A percentile compares a stretch with the other conserved stretches of the same genome.
phyloP scores from a whole-genome alignment of 2,329 filamentous ascomycete genomes.

The Fusarium goolgardi region DNA sequence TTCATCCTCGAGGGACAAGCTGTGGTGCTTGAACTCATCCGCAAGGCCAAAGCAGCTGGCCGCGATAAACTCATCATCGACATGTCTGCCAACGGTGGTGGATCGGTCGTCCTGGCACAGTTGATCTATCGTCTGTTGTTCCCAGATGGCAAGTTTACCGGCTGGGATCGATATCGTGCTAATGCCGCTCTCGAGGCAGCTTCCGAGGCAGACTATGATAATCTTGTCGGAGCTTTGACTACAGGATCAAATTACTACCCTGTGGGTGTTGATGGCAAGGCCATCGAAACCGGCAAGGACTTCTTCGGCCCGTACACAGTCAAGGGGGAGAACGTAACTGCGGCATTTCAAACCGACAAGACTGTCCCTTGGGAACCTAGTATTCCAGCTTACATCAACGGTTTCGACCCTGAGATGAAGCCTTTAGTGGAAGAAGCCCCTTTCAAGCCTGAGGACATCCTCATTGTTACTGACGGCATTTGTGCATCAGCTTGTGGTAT shows the following conservation, averaged over 20 bases:
- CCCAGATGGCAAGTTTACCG: constrained; percentile 35
- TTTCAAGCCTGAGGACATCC: constrained; percentile 44
- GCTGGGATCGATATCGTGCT: constrained; percentile 40
- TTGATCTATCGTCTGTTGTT: constrained; percentile 42
- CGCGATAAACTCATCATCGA: constrained; percentile 46
- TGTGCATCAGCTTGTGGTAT: constrained; percentile 44
- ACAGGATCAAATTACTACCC: constrained; percentile 27
- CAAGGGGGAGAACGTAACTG: constrained; percentile 40
- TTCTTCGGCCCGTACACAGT: constrained; percentile 41
- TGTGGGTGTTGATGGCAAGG: constrained; percentile 15
- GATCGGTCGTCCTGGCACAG: constrained; percentile 37
- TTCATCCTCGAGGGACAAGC: constrained; percentile 37
- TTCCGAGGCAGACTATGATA: constrained; percentile 34
- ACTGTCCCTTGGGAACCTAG: constrained; percentile 20
- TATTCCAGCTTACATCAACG: constrained; percentile 36
- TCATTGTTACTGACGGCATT: constrained; percentile 42
- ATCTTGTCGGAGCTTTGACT: constrained; percentile 27
- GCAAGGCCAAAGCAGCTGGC: constrained; percentile 31
- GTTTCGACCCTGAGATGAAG: constrained; percentile 30
- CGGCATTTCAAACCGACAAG: constrained; percentile 35
- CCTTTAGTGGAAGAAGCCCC: constrained; percentile 30
- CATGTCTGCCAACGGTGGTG: constrained; percentile 42
- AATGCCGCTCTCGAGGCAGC: constrained; percentile 37
- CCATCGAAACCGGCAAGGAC: constrained; percentile 36
- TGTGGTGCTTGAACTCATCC: constrained; percentile 37